Evolutionary conservation across 2,329 filamentous ascomycete species (phyloP).

Genomic region (Ceratocystis huliohia): DNA sequence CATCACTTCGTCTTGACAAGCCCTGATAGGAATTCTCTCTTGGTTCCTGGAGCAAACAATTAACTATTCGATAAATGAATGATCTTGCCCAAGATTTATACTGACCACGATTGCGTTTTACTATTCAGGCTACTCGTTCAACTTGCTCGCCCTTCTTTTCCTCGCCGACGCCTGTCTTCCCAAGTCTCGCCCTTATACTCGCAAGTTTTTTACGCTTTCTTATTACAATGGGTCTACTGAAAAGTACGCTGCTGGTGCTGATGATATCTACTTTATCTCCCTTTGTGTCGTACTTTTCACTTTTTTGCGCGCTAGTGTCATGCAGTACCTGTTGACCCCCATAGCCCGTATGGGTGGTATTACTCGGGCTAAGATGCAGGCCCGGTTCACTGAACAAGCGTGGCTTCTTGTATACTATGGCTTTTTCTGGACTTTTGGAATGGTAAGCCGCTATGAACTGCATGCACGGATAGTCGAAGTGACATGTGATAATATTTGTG

Average conservation of each 20-base stretch:
- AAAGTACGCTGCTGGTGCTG: conserved; percentile 61
- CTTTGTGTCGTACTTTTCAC: conserved; percentile 78
- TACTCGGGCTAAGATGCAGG: conserved; percentile 58
- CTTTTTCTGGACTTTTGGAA: conserved; percentile 69
- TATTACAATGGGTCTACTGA: conserved; percentile 61
- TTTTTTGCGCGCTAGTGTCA: conserved; percentile 65
- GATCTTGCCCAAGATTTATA: not conserved
- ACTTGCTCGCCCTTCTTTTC: conserved; percentile 69
- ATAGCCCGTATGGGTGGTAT: conserved; percentile 62
- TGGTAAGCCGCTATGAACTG: conserved; percentile 44
- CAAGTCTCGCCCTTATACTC: conserved; percentile 62
- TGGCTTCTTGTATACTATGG: conserved; percentile 80
- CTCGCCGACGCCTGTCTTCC: conserved; percentile 75
- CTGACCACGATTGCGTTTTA: conserved; percentile 23
- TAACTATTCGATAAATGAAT: not conserved
- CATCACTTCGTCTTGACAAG: too few species aligned
- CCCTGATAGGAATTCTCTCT: too few species aligned
- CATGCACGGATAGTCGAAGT: not conserved
- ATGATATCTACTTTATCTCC: conserved; percentile 65
- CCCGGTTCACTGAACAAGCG: conserved; percentile 85
- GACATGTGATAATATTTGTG: not conserved
- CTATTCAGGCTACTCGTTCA: conserved; percentile 59
- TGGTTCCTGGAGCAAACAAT: not conserved
- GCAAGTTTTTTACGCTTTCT: conserved; percentile 76
- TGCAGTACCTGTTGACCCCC: conserved; percentile 79